phyloP scores from a whole-genome alignment of 1,139 yeast species.

The Scheffersomyces segobiensis region DNA sequence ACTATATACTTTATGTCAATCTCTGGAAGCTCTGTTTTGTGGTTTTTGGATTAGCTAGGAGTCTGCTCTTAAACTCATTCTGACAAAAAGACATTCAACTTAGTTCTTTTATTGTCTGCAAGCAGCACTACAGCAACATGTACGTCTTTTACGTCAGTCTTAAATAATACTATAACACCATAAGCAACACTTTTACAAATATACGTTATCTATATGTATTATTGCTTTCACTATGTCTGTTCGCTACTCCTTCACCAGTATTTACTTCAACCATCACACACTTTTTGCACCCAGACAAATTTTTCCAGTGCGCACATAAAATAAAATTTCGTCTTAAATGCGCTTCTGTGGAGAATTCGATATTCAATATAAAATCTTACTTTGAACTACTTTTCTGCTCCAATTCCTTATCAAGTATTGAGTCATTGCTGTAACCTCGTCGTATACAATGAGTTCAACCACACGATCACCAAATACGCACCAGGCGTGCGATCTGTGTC shows the following conservation, averaged over 20 bases:
- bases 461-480: not conserved
- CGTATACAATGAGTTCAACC: not conserved
- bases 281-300: not conserved
- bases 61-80: no score
- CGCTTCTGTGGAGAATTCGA: not conserved
- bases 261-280: not conserved
- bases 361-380: not conserved
- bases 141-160: no score
- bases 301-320: not conserved
- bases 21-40: no score
- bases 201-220: no score
- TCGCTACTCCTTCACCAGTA: no score
- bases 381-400: not conserved
- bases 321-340: not conserved
- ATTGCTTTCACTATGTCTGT: not conserved
- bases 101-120: no score
- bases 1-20: no score
- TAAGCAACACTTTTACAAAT: no score
- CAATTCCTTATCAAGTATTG: not conserved
- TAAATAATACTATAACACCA: no score
- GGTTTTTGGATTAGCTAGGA: no score
- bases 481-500: slow-evolving; percentile 31
- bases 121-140: no score
- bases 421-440: not conserved
- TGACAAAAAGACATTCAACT: no score